Conservation (phyloP, 768 basidiomycete genomes). For the Saitozyma sp. region DNA sequence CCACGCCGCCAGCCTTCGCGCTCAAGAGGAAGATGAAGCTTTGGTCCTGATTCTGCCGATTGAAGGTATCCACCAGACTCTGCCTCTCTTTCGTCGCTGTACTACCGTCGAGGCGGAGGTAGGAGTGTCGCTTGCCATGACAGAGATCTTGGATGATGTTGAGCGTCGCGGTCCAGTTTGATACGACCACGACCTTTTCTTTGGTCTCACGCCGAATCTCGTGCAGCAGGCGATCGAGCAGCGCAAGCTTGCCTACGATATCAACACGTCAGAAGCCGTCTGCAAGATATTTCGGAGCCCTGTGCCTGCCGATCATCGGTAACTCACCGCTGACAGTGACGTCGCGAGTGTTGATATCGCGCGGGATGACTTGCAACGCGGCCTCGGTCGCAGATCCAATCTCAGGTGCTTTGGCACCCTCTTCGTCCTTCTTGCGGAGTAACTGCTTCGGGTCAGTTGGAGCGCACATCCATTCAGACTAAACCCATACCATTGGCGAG, state of each 20-base stretch:
- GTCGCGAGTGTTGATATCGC: slow-evolving; percentile 54
- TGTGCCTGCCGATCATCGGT: background rate
- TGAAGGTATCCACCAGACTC: slow-evolving; percentile 84
- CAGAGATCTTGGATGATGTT: slow-evolving; percentile 88
- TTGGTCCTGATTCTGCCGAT: slow-evolving; percentile 66
- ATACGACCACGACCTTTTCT: slow-evolving; percentile 88
- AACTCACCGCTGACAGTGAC: slow-evolving; percentile 75
- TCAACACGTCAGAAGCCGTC: background rate
- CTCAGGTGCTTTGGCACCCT: slow-evolving; percentile 59
- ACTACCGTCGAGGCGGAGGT: slow-evolving; percentile 82
- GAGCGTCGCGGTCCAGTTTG: slow-evolving; percentile 94
- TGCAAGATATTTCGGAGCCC: background rate
- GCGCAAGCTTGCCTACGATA: slow-evolving; percentile 42
- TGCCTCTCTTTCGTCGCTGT: slow-evolving; percentile 46
- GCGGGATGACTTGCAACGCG: slow-evolving; percentile 44
- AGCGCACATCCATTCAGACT: background rate
- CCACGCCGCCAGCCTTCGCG: slow-evolving; percentile 93
- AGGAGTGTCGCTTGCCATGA: slow-evolving; percentile 71
- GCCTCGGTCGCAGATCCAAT: slow-evolving; percentile 24
- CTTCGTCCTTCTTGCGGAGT: slow-evolving; percentile 62
- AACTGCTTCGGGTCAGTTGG: slow-evolving; percentile 14
- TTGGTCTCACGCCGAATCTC: slow-evolving; percentile 59
- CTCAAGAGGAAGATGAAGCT: slow-evolving; percentile 88
- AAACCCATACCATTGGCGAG: slow-evolving; percentile 67
- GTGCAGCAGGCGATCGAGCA: slow-evolving; percentile 42